Base-by-base conservation (phyloP, 2,329 filamentous ascomycete genomes). In the Epichloe scottii region DNA sequence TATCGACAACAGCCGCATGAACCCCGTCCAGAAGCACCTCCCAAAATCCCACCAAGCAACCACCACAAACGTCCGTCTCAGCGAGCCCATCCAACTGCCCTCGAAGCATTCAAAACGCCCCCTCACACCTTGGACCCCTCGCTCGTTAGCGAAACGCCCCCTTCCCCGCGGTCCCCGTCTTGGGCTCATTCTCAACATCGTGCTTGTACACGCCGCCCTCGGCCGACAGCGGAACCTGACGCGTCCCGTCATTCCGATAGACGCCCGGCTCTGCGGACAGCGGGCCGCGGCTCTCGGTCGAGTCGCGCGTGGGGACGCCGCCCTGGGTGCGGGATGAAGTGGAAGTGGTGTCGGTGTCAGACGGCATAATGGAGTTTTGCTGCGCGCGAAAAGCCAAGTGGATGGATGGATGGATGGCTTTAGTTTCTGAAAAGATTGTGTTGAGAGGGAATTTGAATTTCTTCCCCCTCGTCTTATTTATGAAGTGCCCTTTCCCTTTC, bases 151-250 rank as follows among this genome's bases (percentile, higher is more conserved):
- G 44, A 40, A 7, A 53, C 44, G 1, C 51, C 51, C 34, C n/a
- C 23, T 41, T 40, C 10, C 51, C 51, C 5, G 51, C 51, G 2
- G 45, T 48, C 3, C 51, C 51, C 19, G 17, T 6, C 48, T 51
- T 53, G 21, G 51, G 48, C 34, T 50, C 49, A 39, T 53, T 53
- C 43, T 21, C 8, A 11, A 21, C 19, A 23, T 53, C 51, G 5
- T 47, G 48, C 23, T 39, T 26, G 12, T 53, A 53, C 3, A 48
- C 51, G 3, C 51, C 51, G 8, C 33, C 41, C 14, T 53, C 51
- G 0, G 51, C 51, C 4, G 51, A 53, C n/a, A 53, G 39, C 19
- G 51, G 48, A n/a, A 51, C 51, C 6, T 37, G 15, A 2, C 48
- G 49, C n/a, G 17, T 11, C 7, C 44, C 44, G 21, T 48, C 39